Evolutionary conservation across 331 rosid species (phyloP).

Genomic region (Quercus phellos): DNA sequence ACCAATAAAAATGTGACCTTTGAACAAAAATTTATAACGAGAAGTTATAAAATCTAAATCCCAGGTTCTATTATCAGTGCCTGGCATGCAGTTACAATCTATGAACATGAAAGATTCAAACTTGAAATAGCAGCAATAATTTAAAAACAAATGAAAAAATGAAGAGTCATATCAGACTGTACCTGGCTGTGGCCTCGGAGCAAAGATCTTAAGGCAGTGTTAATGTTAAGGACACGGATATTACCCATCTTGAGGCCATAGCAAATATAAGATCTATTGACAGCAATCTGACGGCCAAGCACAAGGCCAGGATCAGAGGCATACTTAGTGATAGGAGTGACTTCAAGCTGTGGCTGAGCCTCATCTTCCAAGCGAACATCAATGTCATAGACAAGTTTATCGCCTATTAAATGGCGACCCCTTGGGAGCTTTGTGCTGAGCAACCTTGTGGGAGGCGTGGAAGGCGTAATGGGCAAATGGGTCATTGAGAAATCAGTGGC

Average conservation of each 20-base stretch:
- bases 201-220: constrained; percentile 84
- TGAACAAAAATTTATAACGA: background rate
- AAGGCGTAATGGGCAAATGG: background rate
- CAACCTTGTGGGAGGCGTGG: constrained; percentile 50
- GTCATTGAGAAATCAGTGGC: constrained; percentile 30
- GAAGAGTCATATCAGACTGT: background rate
- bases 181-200: constrained; percentile 97
- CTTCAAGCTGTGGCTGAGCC: constrained; percentile 95
- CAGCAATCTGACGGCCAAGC: constrained; percentile 92
- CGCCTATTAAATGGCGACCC: constrained; percentile 80
- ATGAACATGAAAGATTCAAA: background rate
- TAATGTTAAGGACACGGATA: constrained; percentile 85
- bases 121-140: background rate
- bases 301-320: constrained; percentile 93
- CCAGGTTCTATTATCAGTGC: background rate
- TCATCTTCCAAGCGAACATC: constrained; percentile 72
- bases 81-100: background rate
- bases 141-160: background rate
- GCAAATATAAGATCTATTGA: constrained; percentile 88
- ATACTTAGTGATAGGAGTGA: constrained; percentile 92
- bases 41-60: no score
- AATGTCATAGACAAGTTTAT: constrained; percentile 64
- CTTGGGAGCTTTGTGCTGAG: constrained; percentile 75
- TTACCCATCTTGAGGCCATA: constrained; percentile 95
- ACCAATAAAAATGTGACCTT: background rate